phyloP scores from a whole-genome alignment of 176 grass and related monocot species.

The Paspalum vaginatum region DNA sequence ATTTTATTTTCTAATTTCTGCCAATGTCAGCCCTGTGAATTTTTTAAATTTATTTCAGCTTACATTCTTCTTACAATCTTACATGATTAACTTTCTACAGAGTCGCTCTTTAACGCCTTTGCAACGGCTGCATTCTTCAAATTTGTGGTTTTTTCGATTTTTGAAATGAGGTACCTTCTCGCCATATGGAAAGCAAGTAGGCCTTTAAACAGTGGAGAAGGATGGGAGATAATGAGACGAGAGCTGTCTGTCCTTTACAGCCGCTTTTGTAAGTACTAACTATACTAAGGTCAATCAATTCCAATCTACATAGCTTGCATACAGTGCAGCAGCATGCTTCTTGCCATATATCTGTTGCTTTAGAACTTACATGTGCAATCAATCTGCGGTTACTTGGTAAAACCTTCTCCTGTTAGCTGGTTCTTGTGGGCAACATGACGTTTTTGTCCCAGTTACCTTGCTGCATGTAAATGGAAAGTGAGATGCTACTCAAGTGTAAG shows the following conservation, averaged over 20 bases:
- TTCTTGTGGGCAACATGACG: not conserved
- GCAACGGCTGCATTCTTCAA: conserved; percentile 99
- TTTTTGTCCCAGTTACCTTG: not conserved
- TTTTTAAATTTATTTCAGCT: not conserved
- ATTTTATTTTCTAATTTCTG: conserved; percentile 24
- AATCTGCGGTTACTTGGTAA: not conserved
- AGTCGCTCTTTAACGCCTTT: conserved; percentile 99
- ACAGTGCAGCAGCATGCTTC: conserved; percentile 18
- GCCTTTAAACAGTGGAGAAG: conserved; percentile 84
- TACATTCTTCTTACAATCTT: conserved; percentile 15
- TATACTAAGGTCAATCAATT: conserved; percentile 23
- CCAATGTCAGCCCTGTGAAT: not conserved
- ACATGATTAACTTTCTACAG: conserved; percentile 52
- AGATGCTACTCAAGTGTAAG: not conserved
- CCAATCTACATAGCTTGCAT: not conserved
- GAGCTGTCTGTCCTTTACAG: conserved; percentile 97
- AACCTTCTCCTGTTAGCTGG: not conserved
- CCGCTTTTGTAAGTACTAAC: conserved; percentile 93
- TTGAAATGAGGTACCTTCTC: conserved; percentile 99
- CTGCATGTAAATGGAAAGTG: conserved; percentile 1
- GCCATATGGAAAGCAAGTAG: conserved; percentile 98
- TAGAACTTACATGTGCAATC: conserved; percentile 8
- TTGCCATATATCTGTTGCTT: conserved; percentile 21
- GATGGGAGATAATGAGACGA: conserved; percentile 93
- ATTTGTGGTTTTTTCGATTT: conserved; percentile 98